Evolutionary conservation across 148 eudicot genomes (phyloP).

Genomic region (Vaccinium vitisidaea): DNA sequence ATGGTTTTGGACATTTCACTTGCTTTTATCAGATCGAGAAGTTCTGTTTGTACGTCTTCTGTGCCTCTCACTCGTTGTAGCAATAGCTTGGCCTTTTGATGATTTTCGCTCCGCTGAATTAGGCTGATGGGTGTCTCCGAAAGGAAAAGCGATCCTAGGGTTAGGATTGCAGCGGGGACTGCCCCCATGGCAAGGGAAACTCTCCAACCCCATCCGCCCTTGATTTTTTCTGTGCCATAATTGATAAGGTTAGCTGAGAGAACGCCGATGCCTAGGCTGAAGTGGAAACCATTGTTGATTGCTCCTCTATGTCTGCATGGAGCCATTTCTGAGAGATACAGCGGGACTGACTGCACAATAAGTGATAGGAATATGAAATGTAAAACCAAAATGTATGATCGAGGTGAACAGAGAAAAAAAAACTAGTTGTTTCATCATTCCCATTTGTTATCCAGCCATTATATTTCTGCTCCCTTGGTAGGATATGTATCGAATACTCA

Average conservation of each 20-base stretch:
- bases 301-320: conserved; percentile 20
- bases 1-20: neutral
- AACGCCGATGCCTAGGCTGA: conserved; percentile 7
- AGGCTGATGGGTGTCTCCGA: conserved; percentile 12
- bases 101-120: neutral
- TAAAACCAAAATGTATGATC: neutral
- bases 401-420: neutral
- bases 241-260: conserved; percentile 15
- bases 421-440: neutral
- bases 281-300: conserved; percentile 21
- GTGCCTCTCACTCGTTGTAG: conserved; percentile 14
- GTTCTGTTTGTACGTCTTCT: neutral
- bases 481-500: neutral
- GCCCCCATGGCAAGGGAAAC: conserved; percentile 32
- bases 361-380: neutral
- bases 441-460: neutral
- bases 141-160: conserved; percentile 11
- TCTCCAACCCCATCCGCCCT: conserved; percentile 29
- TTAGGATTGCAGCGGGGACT: neutral
- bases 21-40: conserved; percentile 12
- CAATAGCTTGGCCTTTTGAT: conserved; percentile 11
- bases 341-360: conserved; percentile 13
- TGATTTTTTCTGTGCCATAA: conserved; percentile 10
- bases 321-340: conserved; percentile 19
- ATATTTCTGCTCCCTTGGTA: neutral